Percentiles rank a stretch among this genome's conserved stretches.
phyloP scores from a whole-genome alignment of 257 asterid genomes.

The Fraxinus pennsylvanica region DNA sequence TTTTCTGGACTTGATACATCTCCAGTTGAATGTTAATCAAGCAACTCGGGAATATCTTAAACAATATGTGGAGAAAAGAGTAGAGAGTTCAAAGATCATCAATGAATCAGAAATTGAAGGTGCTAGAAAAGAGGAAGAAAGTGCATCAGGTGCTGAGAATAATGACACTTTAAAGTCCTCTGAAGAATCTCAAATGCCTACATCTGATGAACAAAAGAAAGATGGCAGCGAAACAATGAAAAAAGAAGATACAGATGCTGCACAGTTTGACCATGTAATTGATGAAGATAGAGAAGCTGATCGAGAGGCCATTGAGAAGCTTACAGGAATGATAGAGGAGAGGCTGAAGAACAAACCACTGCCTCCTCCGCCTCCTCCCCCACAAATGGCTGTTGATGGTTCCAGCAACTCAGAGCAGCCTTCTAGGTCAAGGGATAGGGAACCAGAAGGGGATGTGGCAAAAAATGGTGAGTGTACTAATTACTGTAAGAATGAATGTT shows the following conservation, averaged over 20 bases:
- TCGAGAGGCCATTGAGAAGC: conserved; percentile 64
- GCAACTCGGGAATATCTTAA: conserved; percentile 75
- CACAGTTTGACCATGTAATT: conserved; percentile 74
- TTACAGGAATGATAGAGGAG: conserved; percentile 80
- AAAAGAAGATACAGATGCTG: conserved; percentile 54
- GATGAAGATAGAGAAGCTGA: conserved; percentile 80
- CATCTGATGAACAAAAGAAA: conserved; percentile 52
- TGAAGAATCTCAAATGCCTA: conserved; percentile 45
- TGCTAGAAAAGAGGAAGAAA: conserved; percentile 50
- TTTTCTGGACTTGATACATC: conserved; percentile 28
- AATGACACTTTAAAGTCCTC: conserved; percentile 44
- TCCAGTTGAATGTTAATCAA: conserved; percentile 80
- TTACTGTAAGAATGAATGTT: neutral
- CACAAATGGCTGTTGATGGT: conserved; percentile 49
- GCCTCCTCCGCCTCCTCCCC: conserved; percentile 87
- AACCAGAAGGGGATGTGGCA: conserved; percentile 50
- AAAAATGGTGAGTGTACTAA: conserved; percentile 48
- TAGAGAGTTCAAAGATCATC: conserved; percentile 46
- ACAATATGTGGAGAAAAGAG: conserved; percentile 70
- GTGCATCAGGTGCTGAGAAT: conserved; percentile 49
- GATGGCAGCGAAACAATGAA: conserved; percentile 41
- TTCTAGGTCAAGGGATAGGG: conserved; percentile 66
- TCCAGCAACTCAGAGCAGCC: conserved; percentile 58
- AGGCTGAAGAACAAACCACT: conserved; percentile 80
- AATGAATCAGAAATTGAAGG: conserved; percentile 53